Evolutionary conservation across 345 rosid genomes (phyloP).

Genomic region (Hypericum androsaemum): DNA sequence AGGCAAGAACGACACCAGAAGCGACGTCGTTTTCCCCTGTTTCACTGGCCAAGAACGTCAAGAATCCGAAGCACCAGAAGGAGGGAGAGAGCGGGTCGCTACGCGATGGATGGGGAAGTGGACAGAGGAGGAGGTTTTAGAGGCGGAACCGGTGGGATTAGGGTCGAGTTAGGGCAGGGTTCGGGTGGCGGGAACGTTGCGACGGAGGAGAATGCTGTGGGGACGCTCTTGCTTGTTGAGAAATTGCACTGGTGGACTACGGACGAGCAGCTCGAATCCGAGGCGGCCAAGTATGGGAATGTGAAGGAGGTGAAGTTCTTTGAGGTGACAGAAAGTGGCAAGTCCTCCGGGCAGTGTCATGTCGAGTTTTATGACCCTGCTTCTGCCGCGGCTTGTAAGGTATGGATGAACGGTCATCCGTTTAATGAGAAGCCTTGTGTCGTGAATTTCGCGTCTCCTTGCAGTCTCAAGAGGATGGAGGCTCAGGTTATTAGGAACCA

Average conservation of each 20-base stretch:
- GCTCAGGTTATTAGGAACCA: conserved; percentile 4
- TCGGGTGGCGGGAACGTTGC: conserved; percentile 21
- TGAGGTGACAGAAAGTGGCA: conserved; percentile 83
- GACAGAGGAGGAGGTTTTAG: conserved; percentile 29
- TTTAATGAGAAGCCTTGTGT: conserved; percentile 73
- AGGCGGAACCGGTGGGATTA: too few species aligned
- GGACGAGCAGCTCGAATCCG: conserved; percentile 66
- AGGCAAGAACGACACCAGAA: background rate
- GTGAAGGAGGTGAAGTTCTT: conserved; percentile 81
- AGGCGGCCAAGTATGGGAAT: conserved; percentile 48
- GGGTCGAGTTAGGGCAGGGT: conserved; percentile 47
- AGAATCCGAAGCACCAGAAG: too few species aligned
- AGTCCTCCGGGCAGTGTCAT: conserved; percentile 77
- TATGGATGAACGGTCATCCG: conserved; percentile 58
- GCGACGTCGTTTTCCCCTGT: background rate
- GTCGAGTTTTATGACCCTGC: conserved; percentile 66
- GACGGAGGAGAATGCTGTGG: conserved; percentile 22
- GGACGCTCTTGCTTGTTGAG: conserved; percentile 59
- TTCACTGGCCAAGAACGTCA: too few species aligned
- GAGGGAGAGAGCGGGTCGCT: background rate
- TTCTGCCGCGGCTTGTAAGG: conserved; percentile 66
- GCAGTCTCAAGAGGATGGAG: conserved; percentile 46
- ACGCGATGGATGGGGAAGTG: conserved; percentile 25
- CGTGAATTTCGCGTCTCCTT: conserved; percentile 68
- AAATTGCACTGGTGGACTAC: conserved; percentile 95